phyloP scores from a whole-genome alignment of 331 rosid genomes.

The Malus hybrid region DNA sequence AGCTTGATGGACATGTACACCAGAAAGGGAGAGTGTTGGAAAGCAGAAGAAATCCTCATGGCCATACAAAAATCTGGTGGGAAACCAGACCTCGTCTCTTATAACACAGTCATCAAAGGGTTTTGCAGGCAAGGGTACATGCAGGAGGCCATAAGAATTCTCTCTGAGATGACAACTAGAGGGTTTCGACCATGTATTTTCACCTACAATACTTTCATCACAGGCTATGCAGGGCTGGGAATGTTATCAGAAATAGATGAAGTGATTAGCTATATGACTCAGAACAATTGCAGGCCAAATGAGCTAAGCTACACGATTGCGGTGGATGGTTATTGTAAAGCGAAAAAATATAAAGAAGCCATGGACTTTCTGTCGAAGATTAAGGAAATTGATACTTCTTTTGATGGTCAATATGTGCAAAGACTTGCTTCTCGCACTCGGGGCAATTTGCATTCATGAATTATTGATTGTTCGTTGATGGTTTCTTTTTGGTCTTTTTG shows the following conservation, averaged over 20 bases:
- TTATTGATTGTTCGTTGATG: slow-evolving; percentile 1
- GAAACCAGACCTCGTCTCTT: slow-evolving; percentile 78
- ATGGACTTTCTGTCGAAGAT: slow-evolving; percentile 65
- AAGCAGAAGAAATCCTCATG: slow-evolving; percentile 82
- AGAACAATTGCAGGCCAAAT: slow-evolving; percentile 69
- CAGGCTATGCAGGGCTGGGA: slow-evolving; percentile 58
- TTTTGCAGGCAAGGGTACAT: slow-evolving; percentile 83
- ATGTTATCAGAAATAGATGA: slow-evolving; percentile 74
- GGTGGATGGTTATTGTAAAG: slow-evolving; percentile 75
- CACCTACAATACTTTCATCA: slow-evolving; percentile 84
- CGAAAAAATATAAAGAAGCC: slow-evolving; percentile 56
- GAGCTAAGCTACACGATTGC: slow-evolving; percentile 84
- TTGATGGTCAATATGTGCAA: slow-evolving; percentile 43
- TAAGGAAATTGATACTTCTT: slow-evolving; percentile 45
- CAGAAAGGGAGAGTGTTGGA: slow-evolving; percentile 75
- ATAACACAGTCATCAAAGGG: slow-evolving; percentile 78
- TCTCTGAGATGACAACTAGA: slow-evolving; percentile 62
- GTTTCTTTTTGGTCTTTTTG: neutral
- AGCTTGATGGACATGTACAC: slow-evolving; percentile 86
- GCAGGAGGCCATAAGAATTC: slow-evolving; percentile 80
- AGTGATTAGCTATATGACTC: slow-evolving; percentile 77
- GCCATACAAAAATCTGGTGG: slow-evolving; percentile 51
- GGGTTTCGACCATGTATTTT: slow-evolving; percentile 80
- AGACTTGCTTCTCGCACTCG: slow-evolving; percentile 61
- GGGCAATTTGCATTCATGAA: slow-evolving; percentile 26